Conservation (phyloP, 2,329 filamentous ascomycete species). For the Pestalotiopsis sp. region DNA sequence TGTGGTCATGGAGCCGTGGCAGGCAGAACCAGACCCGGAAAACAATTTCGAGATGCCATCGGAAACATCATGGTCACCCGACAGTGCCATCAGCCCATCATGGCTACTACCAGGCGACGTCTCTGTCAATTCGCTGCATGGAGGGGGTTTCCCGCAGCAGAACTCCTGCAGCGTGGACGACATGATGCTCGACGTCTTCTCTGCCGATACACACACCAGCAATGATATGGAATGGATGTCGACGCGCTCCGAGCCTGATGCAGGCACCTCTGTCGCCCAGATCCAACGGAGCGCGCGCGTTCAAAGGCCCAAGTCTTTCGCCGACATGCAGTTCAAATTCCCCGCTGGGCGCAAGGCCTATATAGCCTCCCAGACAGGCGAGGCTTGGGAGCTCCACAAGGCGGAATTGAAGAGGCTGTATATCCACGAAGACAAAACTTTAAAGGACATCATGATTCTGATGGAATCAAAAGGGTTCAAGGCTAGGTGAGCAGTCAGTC, state of each 20-base stretch:
- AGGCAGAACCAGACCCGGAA: not conserved
- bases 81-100: not conserved
- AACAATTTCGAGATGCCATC: not conserved
- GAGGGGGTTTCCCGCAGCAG: not conserved
- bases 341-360: constrained; percentile 5
- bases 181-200: constrained; percentile 7
- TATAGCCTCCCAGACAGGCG: not conserved
- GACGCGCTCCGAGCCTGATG: not conserved
- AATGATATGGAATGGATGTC: not conserved
- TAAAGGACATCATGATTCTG: constrained; percentile 21
- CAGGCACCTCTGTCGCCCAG: not conserved
- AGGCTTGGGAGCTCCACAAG: constrained; percentile 22
- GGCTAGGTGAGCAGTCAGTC: constrained; percentile 18
- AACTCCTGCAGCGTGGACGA: not conserved
- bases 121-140: not conserved
- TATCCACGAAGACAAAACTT: constrained; percentile 22
- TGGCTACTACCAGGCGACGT: not conserved
- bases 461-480: constrained; percentile 23
- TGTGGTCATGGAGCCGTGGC: not conserved
- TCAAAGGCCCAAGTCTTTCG: not conserved
- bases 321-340: constrained; percentile 10
- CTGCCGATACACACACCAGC: not conserved
- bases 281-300: not conserved
- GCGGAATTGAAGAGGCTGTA: constrained; percentile 24
- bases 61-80: not conserved